Base-by-base conservation (phyloP, 1,284 basidiomycete genomes). In the Trichosporon inkin region DNA sequence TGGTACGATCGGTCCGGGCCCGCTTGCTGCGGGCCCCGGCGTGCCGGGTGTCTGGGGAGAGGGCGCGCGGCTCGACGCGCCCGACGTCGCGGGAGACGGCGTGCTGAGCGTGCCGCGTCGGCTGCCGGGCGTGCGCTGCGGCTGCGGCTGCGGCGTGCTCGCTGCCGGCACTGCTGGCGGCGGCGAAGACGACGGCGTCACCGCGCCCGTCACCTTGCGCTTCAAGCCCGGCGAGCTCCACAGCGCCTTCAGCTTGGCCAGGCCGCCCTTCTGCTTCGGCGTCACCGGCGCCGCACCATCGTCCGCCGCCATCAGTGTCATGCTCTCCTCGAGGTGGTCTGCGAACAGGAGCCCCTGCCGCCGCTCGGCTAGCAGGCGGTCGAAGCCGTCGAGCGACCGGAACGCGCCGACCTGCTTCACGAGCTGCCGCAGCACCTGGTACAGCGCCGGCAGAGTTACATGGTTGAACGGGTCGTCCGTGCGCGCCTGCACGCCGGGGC, bases 271-370 rank as follows among this genome's bases (percentile, higher is more conserved):
- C 44, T 49, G 44, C 44, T 49, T 49, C 44, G 44, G 44, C 28
- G 44, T 32, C 44, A 28, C 19, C 6, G 24, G 22, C 24, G 22
- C 22, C 22, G 44, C 44, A 8, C 28, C 44, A 14, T 49, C 44
- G 16, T 32, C 28, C 28, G 28, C 28, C 4, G 44, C 44, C 37
- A 83, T 83, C 47, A 90, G 80, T 51, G 82, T 88, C 66, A 98
- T 81, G 1, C 93, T 94, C 70, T 97, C 95, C 17, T 87, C 90
- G 34, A 97, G 79, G 71, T 95, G 94, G 77, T 97, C 94, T 1
- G 89, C 89, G 76, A 95, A 96, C 22, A 96, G 80, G 17, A 99
- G 80, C 2, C 94, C 93, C 71, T 89, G 88, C 37, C 95, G 82
- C 28, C 95, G 85, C 77, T 98, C 92, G 1, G 85, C 76, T 2